These are phyloP conservation scores for Botrytis deweyae DNA, from an alignment of 2,329 filamentous ascomycete species.

Conservation along the genomic window DNA sequence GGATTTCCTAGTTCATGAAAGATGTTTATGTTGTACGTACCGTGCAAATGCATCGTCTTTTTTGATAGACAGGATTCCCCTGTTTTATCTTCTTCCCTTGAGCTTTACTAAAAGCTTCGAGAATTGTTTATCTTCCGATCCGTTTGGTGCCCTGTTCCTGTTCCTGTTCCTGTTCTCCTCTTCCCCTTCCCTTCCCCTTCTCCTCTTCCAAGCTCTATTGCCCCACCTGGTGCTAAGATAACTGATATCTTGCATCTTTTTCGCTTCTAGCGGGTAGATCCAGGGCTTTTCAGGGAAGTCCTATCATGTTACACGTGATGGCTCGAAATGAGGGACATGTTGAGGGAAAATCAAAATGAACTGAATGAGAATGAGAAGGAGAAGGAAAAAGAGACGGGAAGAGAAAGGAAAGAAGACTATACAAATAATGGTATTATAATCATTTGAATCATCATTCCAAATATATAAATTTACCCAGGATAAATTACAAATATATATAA, in stretches of 20 bases:
- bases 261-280: conserved; percentile 16
- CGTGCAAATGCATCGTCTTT: background rate
- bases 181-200: background rate
- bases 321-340: background rate
- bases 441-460: background rate
- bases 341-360: background rate
- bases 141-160: background rate
- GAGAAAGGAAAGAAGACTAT: no score
- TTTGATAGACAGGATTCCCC: conserved; percentile 10
- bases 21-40: background rate
- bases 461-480: background rate
- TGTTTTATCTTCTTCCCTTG: background rate
- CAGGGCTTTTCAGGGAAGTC: conserved; percentile 15
- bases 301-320: background rate
- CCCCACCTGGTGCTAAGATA: conserved; percentile 17
- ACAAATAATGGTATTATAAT: background rate
- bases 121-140: background rate
- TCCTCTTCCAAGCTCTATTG: background rate
- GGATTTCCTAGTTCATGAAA: background rate
- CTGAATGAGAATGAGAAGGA: background rate
- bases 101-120: background rate
- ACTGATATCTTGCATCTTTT: conserved; percentile 1
- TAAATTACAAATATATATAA: background rate
- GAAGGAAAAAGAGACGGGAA: background rate
- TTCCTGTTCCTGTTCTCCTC: background rate